These are phyloP conservation scores for Lentinula aciculospora DNA, from an alignment of 768 basidiomycete species.

Conservation along the genomic window DNA sequence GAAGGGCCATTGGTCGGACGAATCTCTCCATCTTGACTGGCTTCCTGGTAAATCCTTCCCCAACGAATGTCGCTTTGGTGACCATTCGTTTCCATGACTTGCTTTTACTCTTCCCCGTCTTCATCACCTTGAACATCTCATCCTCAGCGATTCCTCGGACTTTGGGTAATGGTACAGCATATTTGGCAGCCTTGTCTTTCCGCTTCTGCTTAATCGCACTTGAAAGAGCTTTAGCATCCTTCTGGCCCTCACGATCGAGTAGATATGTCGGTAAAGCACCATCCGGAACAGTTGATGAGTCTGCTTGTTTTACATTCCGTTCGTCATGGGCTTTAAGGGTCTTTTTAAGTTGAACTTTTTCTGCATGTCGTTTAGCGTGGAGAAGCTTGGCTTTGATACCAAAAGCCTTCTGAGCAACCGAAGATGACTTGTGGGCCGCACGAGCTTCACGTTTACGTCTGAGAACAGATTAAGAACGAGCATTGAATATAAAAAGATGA, in stretches of 20 bases:
- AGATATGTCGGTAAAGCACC: constrained; percentile 94
- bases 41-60: constrained; percentile 95
- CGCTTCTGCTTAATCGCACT: constrained; percentile 97
- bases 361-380: constrained; percentile 91
- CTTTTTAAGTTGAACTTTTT: constrained; percentile 99
- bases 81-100: constrained; percentile 99
- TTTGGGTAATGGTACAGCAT: constrained; percentile 93
- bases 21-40: constrained; percentile 99
- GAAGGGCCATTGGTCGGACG: constrained; percentile 93
- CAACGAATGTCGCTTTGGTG: constrained; percentile 98
- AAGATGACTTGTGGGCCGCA: constrained; percentile 71
- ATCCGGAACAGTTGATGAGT: constrained; percentile 76
- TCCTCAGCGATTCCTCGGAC: constrained; percentile 98
- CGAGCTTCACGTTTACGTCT: constrained; percentile 85
- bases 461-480: neutral
- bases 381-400: constrained; percentile 98
- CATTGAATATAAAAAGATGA: constrained; percentile 5
- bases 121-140: constrained; percentile 99
- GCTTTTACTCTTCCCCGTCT: constrained; percentile 92
- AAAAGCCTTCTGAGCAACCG: constrained; percentile 87
- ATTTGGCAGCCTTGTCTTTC: constrained; percentile 99
- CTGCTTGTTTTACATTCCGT: constrained; percentile 93
- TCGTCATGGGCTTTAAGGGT: constrained; percentile 99
- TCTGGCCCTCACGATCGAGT: constrained; percentile 96
- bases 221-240: constrained; percentile 94